A percentile compares a stretch with the other conserved stretches of the same genome.
phyloP scores from a whole-genome alignment of 1,284 basidiomycete species.

The Ceratobasidium sp. region DNA sequence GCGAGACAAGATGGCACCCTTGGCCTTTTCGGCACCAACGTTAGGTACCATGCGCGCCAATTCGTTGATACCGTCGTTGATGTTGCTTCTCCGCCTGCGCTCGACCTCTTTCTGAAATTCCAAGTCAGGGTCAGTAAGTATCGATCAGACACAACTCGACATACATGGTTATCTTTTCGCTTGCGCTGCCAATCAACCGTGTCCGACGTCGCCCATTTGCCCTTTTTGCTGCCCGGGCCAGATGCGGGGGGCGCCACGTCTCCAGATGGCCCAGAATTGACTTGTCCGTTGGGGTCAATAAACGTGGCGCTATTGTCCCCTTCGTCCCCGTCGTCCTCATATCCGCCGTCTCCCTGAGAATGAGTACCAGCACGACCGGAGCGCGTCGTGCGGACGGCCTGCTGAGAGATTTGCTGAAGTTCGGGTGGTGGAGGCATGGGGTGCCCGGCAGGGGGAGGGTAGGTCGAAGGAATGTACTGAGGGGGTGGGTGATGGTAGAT shows the following conservation, averaged over 20 bases:
- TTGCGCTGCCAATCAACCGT: constrained; percentile 73
- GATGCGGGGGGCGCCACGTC: neutral
- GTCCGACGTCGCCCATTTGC: constrained; percentile 28
- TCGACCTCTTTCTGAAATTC: constrained; percentile 90
- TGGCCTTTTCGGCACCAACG: constrained; percentile 82
- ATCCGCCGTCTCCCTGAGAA: neutral
- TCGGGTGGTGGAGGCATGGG: constrained; percentile 33
- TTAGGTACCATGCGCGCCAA: constrained; percentile 88
- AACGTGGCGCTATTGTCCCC: constrained; percentile 1
- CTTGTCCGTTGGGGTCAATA: constrained; percentile 24
- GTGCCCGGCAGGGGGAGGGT: constrained; percentile 21
- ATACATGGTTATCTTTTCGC: constrained; percentile 84
- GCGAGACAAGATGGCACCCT: constrained; percentile 83
- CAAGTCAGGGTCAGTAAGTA: neutral
- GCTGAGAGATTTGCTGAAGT: constrained; percentile 28
- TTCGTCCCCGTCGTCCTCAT: constrained; percentile 28
- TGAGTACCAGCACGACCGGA: constrained; percentile 25
- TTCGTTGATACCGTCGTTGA: constrained; percentile 95
- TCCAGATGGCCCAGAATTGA: constrained; percentile 6
- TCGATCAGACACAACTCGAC: constrained; percentile 37
- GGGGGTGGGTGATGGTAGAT: constrained; percentile 24
- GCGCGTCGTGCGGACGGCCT: constrained; percentile 19
- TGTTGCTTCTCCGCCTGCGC: constrained; percentile 88
- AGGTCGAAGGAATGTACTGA: constrained; percentile 22
- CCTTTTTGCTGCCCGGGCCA: constrained; percentile 19